These are phyloP conservation scores for Nosema granulosis DNA, from an alignment of 371 early-diverging fungal genomes.

Conservation along the genomic window DNA sequence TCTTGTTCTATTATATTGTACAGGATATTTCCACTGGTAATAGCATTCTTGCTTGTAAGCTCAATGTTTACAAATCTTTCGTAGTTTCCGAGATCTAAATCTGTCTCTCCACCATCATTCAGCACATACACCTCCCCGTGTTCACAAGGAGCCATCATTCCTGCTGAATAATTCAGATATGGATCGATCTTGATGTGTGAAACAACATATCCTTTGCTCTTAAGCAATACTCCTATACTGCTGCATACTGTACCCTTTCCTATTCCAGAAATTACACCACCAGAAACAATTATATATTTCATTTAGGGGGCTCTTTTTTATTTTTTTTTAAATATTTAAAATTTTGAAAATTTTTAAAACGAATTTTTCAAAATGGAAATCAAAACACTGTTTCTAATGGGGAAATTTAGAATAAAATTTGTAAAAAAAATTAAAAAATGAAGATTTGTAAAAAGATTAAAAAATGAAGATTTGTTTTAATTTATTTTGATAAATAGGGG, in stretches of 20 bases:
- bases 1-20: slow-evolving; percentile 83
- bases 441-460: background rate
- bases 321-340: slow-evolving; percentile 7
- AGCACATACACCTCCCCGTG: slow-evolving; percentile 96
- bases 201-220: slow-evolving; percentile 82
- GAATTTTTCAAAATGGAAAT: too few relatives aligned
- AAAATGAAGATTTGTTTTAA: background rate
- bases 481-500: too few relatives aligned
- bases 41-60: slow-evolving; percentile 86
- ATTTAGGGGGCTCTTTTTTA: slow-evolving; percentile 50
- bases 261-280: slow-evolving; percentile 94
- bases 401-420: slow-evolving; percentile 1
- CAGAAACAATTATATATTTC: slow-evolving; percentile 86
- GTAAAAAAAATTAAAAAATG: slow-evolving; percentile 13
- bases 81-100: slow-evolving; percentile 96
- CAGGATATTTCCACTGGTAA: slow-evolving; percentile 96
- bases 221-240: slow-evolving; percentile 85
- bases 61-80: slow-evolving; percentile 90
- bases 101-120: slow-evolving; percentile 97
- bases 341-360: background rate
- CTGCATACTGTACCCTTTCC: slow-evolving; percentile 97
- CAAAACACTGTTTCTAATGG: too few relatives aligned
- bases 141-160: slow-evolving; percentile 87
- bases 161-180: slow-evolving; percentile 96
- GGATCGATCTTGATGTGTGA: slow-evolving; percentile 98